These are phyloP conservation scores for Populus tremula DNA, from an alignment of 345 rosid species.

Conservation along the genomic window DNA sequence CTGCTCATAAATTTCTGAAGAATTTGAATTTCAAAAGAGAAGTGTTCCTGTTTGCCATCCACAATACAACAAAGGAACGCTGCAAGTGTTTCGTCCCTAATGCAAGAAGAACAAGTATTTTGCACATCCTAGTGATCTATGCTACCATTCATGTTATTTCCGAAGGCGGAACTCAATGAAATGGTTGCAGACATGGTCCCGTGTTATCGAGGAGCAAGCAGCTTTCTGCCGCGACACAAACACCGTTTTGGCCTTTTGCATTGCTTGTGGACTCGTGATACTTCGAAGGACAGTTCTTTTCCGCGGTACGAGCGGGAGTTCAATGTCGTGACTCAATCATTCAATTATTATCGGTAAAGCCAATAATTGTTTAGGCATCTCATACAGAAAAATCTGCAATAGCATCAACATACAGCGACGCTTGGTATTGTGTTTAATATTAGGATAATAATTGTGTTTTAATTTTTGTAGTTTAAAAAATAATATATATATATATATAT, in stretches of 20 bases:
- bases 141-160: not conserved
- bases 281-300: not conserved
- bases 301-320: not conserved
- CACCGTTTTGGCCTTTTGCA: not conserved
- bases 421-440: no score
- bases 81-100: not conserved
- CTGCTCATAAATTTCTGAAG: not conserved
- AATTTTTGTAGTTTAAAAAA: no score
- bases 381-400: not conserved
- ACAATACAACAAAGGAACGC: not conserved
- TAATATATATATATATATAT: no score
- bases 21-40: not conserved
- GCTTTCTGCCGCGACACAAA: not conserved
- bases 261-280: not conserved
- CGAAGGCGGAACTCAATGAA: not conserved
- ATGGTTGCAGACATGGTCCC: not conserved
- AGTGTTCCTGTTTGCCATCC: not conserved
- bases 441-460: no score
- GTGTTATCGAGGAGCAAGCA: not conserved
- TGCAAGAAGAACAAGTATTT: not conserved
- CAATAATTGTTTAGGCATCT: not conserved
- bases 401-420: not conserved
- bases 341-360: not conserved
- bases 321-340: not conserved
- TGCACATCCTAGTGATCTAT: not conserved